Evolutionary conservation across 805 yeast genomes (phyloP), one percentile per base, ranked within the genome.

Genomic region (Yamadazyma paraphyllophila): DNA sequence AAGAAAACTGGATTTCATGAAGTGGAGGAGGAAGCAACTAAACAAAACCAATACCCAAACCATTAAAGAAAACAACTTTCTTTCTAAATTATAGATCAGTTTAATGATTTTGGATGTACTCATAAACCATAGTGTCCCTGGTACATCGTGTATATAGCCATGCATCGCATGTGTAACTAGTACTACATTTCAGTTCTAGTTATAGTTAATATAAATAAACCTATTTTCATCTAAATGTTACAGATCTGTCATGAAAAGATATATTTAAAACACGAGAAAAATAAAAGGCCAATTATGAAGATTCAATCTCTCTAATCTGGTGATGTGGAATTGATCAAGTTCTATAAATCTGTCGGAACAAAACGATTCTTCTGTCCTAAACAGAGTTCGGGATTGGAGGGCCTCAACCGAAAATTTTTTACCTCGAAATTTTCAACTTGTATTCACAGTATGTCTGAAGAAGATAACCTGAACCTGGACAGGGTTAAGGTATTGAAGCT

Each of bases 51-150:
- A 87, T 62, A 80, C 88, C 46, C 76, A 77, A 49, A 75, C 72
- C 54, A 88, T 89, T 60, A 90, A 88, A 66, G 77, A 79, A 58
- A 83, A 80, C 62, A 91, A 91, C 74, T 91, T 90, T 67, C 67
- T 86, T 66, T 71, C 82, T 30, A 78, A 78, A 55, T 77, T 80
- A 77, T 59, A 36, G 26, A 36, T 13, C 16, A 36, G 24, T 9
- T 20, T 36, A 36, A 36, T 36, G 38, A 36, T 17, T 12, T 10
- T 12, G 13, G 27, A 12, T 36, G 29, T 15, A 33, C 24, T 9
- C 9, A 33, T 33, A 17, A 33, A 33, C 2, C 24, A 7, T 33
- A 33, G 17, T 14, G 24, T 11, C n/a, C 24, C 12, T 33, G 36
- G 13, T 10, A 29, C 13, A 29, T 29, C 13, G 13, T 29, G 31